Percentiles rank a stretch among this genome's conserved stretches.
phyloP scores from a whole-genome alignment of 2,329 filamentous ascomycete species.

The Colletotrichum incanum region DNA sequence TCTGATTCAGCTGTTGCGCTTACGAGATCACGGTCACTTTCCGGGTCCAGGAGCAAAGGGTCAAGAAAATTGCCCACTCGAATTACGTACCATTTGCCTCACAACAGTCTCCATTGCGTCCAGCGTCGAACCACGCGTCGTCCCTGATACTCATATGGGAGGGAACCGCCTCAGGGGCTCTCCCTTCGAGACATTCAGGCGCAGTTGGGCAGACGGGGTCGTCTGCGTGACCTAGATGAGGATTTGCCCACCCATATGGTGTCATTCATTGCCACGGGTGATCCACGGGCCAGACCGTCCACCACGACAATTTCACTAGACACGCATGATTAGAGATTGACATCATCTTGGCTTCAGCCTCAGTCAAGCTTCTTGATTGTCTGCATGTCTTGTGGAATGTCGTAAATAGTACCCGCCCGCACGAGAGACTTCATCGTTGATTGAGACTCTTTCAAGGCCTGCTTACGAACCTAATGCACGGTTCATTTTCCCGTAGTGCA shows the following conservation, averaged over 20 bases:
- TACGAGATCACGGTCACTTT: conserved; percentile 24
- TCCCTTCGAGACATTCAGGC: conserved; percentile 25
- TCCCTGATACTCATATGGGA: conserved; percentile 13
- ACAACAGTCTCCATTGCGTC: conserved; percentile 10
- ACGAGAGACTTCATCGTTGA: background rate
- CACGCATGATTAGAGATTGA: conserved; percentile 25
- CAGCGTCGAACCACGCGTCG: conserved; percentile 21
- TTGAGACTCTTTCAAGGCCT: conserved; percentile 16
- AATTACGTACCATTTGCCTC: conserved; percentile 27
- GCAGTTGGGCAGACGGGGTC: conserved; percentile 29
- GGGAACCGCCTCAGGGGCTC: conserved; percentile 13
- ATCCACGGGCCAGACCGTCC: conserved; percentile 39
- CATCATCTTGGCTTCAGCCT: conserved; percentile 32
- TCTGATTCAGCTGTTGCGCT: conserved; percentile 19
- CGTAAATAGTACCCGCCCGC: background rate
- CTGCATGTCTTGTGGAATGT: conserved; percentile 10
- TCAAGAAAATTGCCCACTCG: background rate
- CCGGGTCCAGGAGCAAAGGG: background rate
- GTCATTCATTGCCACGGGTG: conserved; percentile 27
- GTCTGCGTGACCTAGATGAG: conserved; percentile 31
- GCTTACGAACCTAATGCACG: background rate
- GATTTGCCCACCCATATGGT: conserved; percentile 20
- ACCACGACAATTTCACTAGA: conserved; percentile 3
- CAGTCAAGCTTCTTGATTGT: background rate
- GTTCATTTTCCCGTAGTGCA: background rate